A percentile compares a stretch with the other conserved stretches of the same genome.
Conservation (phyloP, 306 rosid genomes). For the Hippophae tibetana region DNA sequence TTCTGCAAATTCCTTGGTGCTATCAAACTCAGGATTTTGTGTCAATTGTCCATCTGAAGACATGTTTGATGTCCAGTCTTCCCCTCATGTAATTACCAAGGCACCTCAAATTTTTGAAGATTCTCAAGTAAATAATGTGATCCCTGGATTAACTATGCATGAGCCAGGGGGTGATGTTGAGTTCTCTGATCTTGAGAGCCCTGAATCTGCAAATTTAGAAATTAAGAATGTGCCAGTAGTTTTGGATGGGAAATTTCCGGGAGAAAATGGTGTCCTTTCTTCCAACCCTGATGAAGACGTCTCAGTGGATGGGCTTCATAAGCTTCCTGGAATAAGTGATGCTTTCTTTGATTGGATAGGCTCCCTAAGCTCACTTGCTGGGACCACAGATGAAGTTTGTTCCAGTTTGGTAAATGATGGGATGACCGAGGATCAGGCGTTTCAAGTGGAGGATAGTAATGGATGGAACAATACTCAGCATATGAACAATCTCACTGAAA, state of each 20-base stretch:
- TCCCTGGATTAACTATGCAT: constrained; percentile 33
- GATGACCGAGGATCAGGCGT: constrained; percentile 30
- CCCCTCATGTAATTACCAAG: constrained; percentile 22
- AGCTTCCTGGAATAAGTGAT: constrained; percentile 54
- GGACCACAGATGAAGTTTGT: constrained; percentile 38
- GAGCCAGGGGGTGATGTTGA: constrained; percentile 23
- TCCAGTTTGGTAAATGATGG: constrained; percentile 35
- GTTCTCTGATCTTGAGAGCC: constrained; percentile 25
- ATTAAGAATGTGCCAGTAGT: constrained; percentile 36
- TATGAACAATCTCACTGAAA: constrained; percentile 47
- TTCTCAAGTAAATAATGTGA: constrained; percentile 20
- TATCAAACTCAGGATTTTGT: constrained; percentile 20
- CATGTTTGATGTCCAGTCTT: constrained; percentile 31
- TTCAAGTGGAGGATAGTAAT: constrained; percentile 24
- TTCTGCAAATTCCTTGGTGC: constrained; percentile 26
- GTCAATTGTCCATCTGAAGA: constrained; percentile 21
- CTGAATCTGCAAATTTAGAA: constrained; percentile 25
- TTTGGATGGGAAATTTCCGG: constrained; percentile 32
- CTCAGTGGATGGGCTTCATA: constrained; percentile 28
- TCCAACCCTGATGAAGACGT: constrained; percentile 27
- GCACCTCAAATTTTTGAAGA: constrained; percentile 26
- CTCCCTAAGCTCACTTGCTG: constrained; percentile 27
- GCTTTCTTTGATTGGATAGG: constrained; percentile 64
- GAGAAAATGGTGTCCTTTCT: constrained; percentile 30
- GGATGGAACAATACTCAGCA: constrained; percentile 37